Base-by-base conservation (phyloP, 169 alveolate genomes). In the Cyclospora cayetanensis region DNA sequence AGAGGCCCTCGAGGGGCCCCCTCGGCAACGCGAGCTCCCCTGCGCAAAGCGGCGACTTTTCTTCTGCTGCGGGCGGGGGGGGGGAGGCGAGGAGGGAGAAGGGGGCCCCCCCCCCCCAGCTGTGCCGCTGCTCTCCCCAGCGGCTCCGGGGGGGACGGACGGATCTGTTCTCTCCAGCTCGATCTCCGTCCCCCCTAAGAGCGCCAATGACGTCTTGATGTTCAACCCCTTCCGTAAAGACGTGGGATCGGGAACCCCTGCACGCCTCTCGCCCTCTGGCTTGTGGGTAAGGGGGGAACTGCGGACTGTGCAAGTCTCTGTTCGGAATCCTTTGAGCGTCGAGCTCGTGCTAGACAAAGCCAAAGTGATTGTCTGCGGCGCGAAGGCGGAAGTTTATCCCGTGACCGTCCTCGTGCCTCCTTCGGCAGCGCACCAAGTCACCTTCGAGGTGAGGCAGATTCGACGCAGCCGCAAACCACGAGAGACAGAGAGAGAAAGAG, bases 351-450 rank as follows among this genome's bases (percentile, higher is more conserved):
- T 84, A 15, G 91, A 84, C 29, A 60, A 60, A 7, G 80, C 68
- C 43, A 60, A 53, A 25, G 65, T 60, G 18, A 15, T 84, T 31
- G 43, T 50, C 29, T 7, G 50, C 9, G 92, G 85, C 4, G 84
- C 84, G 27, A 31, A 37, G 22, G 84, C 84, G 12, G 92, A 63
- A 22, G 92, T 66, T 1, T 66, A 85, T 42, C 91, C 91, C 9
- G 91, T 84, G 27, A 84, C 91, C 22, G 91, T 84, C 22, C 68
- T 84, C n/a, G 82, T 84, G 35, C 91, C 91, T 60, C 91, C 91
- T 0, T 84, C 91, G 4, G 68, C 91, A 7, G 3, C 82, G 1
- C 91, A 84, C 27, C 91, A 84, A 22, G 91, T 84, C 50, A 84
- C 91, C 18, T 84, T 66, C 60, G 92, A 63, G 68, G 92, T 66